Conservation (phyloP, 148 eudicot genomes). For the Silene uniflora region DNA sequence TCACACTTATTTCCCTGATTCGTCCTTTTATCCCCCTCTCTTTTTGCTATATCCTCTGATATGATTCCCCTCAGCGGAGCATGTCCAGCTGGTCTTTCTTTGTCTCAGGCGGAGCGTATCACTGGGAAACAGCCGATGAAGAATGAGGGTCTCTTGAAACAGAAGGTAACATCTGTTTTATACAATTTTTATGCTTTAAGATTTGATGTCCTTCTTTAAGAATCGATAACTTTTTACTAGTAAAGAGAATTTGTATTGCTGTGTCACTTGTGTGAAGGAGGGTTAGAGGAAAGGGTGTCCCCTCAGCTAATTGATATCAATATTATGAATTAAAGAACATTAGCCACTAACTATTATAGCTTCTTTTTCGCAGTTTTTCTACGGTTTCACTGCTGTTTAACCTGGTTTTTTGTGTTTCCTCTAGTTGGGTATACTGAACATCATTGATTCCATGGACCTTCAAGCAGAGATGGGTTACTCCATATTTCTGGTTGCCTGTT, state of each 20-base stretch:
- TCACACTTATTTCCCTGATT: not conserved
- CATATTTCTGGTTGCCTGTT: conserved; percentile 69
- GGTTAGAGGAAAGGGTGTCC: not conserved
- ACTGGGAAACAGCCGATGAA: conserved; percentile 60
- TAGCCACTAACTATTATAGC: not conserved
- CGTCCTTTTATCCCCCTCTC: conserved; percentile 6
- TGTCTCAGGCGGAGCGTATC: conserved; percentile 66
- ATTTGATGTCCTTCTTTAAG: conserved; percentile 2
- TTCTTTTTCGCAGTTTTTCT: not conserved
- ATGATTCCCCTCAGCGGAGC: conserved; percentile 49
- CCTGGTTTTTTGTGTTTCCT: conserved; percentile 9
- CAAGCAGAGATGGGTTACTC: conserved; percentile 66
- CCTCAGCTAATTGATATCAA: not conserved
- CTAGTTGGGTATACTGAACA: conserved; percentile 81
- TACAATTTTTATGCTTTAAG: not conserved
- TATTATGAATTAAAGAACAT: not conserved
- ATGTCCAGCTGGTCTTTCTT: conserved; percentile 78
- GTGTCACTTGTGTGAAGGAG: not conserved
- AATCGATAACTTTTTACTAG: not conserved
- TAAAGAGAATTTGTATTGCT: not conserved
- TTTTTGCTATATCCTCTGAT: conserved; percentile 1
- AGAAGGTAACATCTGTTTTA: conserved; percentile 50
- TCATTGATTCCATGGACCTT: conserved; percentile 68
- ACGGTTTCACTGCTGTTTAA: not conserved
- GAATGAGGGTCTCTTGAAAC: conserved; percentile 44